A percentile compares a stretch with the other conserved stretches of the same genome.
Conservation (phyloP, 257 asterid species). For the Coffea canephora region DNA sequence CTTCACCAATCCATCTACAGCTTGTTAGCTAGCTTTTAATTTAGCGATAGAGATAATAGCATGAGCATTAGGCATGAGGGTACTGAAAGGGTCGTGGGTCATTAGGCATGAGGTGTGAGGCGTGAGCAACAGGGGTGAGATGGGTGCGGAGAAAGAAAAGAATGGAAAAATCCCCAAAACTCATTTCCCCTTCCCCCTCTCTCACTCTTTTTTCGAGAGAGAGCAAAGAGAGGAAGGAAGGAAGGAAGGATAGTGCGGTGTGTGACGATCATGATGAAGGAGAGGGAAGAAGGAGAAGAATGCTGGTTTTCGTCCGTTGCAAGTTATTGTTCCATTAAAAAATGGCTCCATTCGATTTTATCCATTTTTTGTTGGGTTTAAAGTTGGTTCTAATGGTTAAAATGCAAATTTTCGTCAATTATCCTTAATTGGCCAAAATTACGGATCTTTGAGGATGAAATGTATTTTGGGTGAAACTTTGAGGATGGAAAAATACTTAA, state of each 20-base stretch:
- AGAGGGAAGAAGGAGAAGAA: too few species aligned
- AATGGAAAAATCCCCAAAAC: constrained; percentile 14
- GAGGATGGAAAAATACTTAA: too few species aligned
- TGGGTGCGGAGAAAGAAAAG: constrained; percentile 2
- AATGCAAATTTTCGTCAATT: too few species aligned
- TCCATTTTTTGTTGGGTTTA: too few species aligned
- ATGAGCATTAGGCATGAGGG: constrained; percentile 1
- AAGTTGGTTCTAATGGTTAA: too few species aligned
- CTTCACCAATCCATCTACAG: constrained; percentile 60
- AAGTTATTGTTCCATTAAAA: too few species aligned
- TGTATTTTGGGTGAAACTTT: too few species aligned
- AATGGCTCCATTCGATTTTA: too few species aligned
- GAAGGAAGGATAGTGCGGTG: neutral
- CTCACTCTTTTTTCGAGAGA: neutral
- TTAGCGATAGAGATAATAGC: constrained; percentile 2
- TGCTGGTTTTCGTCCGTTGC: too few species aligned
- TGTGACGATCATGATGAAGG: neutral
- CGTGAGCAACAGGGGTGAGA: neutral
- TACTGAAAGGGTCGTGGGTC: neutral
- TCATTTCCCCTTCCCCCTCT: neutral
- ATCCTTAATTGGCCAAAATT: too few species aligned
- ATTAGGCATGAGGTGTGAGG: too few species aligned
- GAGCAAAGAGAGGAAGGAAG: neutral
- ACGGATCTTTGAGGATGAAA: too few species aligned
- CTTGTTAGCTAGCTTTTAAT: constrained; percentile 36